Evolutionary conservation across 2,329 filamentous ascomycete species (phyloP).

Genomic region (Myriangium duriaei): DNA sequence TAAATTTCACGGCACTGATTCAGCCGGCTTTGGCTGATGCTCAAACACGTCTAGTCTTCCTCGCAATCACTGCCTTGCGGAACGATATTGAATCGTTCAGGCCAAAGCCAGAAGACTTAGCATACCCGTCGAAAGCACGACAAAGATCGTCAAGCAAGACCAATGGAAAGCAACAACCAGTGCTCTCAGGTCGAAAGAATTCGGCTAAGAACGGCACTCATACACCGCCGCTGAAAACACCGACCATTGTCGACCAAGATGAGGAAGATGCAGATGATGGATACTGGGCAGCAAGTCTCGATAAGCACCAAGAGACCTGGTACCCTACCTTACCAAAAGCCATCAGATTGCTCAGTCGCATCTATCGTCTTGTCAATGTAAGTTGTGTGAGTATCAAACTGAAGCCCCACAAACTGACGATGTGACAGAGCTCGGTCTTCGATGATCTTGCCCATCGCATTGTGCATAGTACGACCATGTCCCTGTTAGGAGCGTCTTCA

Average conservation of each 20-base stretch:
- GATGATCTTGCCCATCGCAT: slow-evolving; percentile 67
- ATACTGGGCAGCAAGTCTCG: slow-evolving; percentile 21
- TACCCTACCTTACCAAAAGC: slow-evolving; percentile 56
- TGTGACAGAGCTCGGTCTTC: slow-evolving; percentile 50
- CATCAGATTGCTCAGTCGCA: slow-evolving; percentile 55
- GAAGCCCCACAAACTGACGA: slow-evolving; percentile 13
- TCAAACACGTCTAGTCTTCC: slow-evolving; percentile 54
- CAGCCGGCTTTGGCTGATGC: slow-evolving; percentile 55
- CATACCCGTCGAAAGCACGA: slow-evolving; percentile 41
- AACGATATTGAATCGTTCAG: slow-evolving; percentile 56
- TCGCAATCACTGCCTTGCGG: slow-evolving; percentile 49
- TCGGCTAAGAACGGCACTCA: slow-evolving; percentile 22
- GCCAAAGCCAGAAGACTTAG: slow-evolving; percentile 51
- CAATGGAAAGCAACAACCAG: slow-evolving; percentile 27
- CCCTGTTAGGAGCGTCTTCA: slow-evolving; percentile 61
- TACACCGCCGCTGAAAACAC: slow-evolving; percentile 34
- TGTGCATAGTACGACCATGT: slow-evolving; percentile 78
- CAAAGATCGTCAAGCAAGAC: slow-evolving; percentile 12
- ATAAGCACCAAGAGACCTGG: slow-evolving; percentile 37
- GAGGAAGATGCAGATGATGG: slow-evolving; percentile 40
- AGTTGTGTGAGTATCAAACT: slow-evolving; percentile 14
- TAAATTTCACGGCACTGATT: slow-evolving; percentile 51
- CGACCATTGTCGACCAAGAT: slow-evolving; percentile 41
- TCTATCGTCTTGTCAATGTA: slow-evolving; percentile 58
- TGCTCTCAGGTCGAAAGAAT: slow-evolving; percentile 39